Base-by-base conservation (phyloP, 192 early-diverging fungal genomes). In the Backusella australiensis region DNA sequence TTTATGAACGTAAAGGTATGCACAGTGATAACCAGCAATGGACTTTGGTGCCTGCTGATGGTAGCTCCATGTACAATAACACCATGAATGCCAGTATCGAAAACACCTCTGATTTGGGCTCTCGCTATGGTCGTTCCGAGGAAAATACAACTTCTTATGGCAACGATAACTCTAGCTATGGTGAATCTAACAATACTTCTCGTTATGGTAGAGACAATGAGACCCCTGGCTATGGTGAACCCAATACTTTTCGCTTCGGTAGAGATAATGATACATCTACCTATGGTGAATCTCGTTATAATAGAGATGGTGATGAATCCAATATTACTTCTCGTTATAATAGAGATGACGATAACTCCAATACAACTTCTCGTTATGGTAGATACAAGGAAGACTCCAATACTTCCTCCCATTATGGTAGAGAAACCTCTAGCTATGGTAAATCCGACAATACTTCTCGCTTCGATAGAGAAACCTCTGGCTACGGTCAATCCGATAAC, bases 1-100 rank as follows among this genome's bases (percentile, higher is more conserved):
- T 41, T 42, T 68, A 74, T 23, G 29, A 52, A 67, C 77, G 77
- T 34, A 78, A 74, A 23, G 21, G 46, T 4, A 19, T 49, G 5
- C 42, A 68, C 0, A 56, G 74, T 42, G 72, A 69, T 29, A 78
- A 73, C 44, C 77, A 78, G 35, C 77, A 73, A 68, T 78, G 77
- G 72, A 44, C 34, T 41, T 6, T 75, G 6, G 63, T 59, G 0
- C 21, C 53, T 26, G 53, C 53, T 26, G 21, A 9, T 11, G 6
- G 1, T 1, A 29, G 11, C 6, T 23, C 56, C 21, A 63, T 63
- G 26, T 23, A 23, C 2, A 63, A 63, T 12, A 2, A 9, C 11
- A 29, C 23, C 8, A 11, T 29, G 8, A 29, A 29, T 21, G 1
- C 7, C 8, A 56, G 21, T 19, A 23, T 56, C 0, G 6, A 2